phyloP scores from a whole-genome alignment of 1,139 yeast genomes.

The Candida sp. region DNA sequence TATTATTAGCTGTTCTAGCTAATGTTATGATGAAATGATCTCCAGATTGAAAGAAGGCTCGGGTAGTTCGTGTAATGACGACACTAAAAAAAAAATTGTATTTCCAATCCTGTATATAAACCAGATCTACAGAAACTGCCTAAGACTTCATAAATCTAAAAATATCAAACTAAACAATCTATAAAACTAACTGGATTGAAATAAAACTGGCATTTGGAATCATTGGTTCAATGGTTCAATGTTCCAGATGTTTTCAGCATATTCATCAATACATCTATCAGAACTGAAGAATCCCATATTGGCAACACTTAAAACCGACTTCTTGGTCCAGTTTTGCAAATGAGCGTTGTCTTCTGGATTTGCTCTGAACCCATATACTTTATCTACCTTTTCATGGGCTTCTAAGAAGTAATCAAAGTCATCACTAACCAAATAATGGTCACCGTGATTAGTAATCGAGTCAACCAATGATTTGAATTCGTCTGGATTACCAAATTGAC shows the following conservation, averaged over 20 bases:
- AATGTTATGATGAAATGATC: neutral
- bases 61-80: neutral
- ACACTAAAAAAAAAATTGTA: neutral
- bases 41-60: neutral
- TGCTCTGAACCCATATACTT: conserved; percentile 53
- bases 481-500: conserved; percentile 66
- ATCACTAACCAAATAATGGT: conserved; percentile 81
- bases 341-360: conserved; percentile 42
- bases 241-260: conserved; percentile 92
- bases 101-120: no score
- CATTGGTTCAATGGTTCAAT: conserved; percentile 61
- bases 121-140: no score
- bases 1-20: neutral
- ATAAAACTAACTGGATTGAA: neutral
- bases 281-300: conserved; percentile 93
- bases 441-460: conserved; percentile 70
- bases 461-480: conserved; percentile 71
- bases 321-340: conserved; percentile 68
- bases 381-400: conserved; percentile 75
- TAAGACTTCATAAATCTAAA: no score
- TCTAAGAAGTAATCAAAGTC: conserved; percentile 86
- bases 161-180: neutral
- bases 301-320: conserved; percentile 77
- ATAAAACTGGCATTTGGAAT: no score
- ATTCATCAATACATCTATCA: conserved; percentile 89